phyloP scores from a whole-genome alignment of 306 rosid genomes.

The Cucurbita ficifolia region DNA sequence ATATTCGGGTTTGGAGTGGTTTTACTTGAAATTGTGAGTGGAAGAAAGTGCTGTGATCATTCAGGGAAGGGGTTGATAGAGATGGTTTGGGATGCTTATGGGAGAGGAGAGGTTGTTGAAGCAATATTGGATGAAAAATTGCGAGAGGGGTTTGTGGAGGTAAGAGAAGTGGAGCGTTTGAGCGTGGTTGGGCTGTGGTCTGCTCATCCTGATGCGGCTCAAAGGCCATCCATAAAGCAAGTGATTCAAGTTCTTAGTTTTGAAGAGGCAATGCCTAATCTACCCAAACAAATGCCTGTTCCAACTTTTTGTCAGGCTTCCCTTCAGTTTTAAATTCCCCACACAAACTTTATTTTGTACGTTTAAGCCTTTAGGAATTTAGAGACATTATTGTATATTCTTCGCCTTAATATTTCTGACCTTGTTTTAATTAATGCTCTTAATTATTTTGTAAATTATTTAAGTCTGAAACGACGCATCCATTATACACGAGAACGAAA shows the following conservation, averaged over 20 bases:
- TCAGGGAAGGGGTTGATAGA: neutral
- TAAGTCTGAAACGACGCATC: too few relatives aligned
- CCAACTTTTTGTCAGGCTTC: neutral
- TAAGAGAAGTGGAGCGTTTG: neutral
- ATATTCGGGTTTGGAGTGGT: neutral
- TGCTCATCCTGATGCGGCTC: neutral
- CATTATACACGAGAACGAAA: too few relatives aligned
- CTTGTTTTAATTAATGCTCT: too few relatives aligned
- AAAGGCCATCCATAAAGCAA: constrained; percentile 1
- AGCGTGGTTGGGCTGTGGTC: constrained; percentile 1
- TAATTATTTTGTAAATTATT: too few relatives aligned
- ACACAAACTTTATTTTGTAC: neutral
- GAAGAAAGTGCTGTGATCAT: neutral
- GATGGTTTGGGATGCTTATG: constrained; percentile 3
- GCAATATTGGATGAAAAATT: neutral
- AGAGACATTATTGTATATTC: too few relatives aligned
- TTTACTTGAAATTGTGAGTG: neutral
- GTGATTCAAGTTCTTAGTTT: neutral
- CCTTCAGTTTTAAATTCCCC: neutral
- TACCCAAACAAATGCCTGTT: neutral
- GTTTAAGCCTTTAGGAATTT: neutral
- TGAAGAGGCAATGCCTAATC: neutral
- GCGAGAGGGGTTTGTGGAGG: neutral
- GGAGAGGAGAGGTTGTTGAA: neutral
- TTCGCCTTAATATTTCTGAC: too few relatives aligned